Evolutionary conservation across 345 rosid species (phyloP), one percentile per base, ranked within the genome.

Genomic region (Moringa oleifera): DNA sequence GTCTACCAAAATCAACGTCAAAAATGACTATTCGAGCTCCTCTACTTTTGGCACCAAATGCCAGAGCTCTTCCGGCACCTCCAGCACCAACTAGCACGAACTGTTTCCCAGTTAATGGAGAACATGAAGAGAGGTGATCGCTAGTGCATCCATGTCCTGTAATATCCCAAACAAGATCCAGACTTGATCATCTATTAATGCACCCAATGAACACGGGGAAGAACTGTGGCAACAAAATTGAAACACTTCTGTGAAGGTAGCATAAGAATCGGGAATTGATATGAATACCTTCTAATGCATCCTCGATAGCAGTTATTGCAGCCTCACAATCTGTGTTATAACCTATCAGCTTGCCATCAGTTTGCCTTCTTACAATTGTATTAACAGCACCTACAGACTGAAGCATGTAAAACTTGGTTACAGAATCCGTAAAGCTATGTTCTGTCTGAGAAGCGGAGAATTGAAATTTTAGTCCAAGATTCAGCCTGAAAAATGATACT

Each of bases 11-110:
- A 77, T 81, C 83, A 51, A 81, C 68, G 80, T 85, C 81, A 20
- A 80, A 83, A 66, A 85, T 58, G 59, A 82, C 41, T 23, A 82
- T 61, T 21, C 71, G 76, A 49, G 87, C 82, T 68, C 87, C 85
- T 70, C 80, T 73, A 21, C 62, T 83, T 59, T 71, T 79, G 28
- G 84, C 90, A 28, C 85, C 87, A 46, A 82, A 79, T n/a, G 84
- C 90, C 57, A 82, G 71, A 54, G 90, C 87, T 75, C 86, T 69
- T 55, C 87, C 87, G 15, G 90, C 90, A 23, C 87, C 87, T 41
- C 87, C 87, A 51, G 85, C 90, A 17, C 90, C 90, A 51, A 73
- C 84, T 12, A 82, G 65, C 52, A 82, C 85, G 55, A 85, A 85
- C 56, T 72, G 65, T 67, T 68, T 85, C 61, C 90, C 87, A 0